These are phyloP conservation scores for Rhodotorula glutinis DNA, from an alignment of 1,284 basidiomycete genomes.

Conservation along the genomic window DNA sequence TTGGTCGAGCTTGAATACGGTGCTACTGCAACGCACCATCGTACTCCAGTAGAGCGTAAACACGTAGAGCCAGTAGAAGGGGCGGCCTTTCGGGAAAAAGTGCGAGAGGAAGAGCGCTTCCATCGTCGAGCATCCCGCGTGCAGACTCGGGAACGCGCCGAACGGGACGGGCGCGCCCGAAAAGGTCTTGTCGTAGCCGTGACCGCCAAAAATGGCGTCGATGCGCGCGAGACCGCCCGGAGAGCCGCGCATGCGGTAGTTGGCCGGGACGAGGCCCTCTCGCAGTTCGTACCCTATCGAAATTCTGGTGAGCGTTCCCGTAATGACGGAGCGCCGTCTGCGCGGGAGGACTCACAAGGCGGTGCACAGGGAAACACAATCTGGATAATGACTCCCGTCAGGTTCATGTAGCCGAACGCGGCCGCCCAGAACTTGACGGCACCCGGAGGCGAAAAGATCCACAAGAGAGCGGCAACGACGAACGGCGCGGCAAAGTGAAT, in stretches of 20 bases:
- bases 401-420: constrained; percentile 91
- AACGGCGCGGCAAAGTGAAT: constrained; percentile 83
- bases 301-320: background rate
- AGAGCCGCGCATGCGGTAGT: constrained; percentile 87
- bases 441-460: constrained; percentile 69
- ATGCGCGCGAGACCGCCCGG: constrained; percentile 90
- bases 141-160: constrained; percentile 92
- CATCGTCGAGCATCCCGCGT: constrained; percentile 85
- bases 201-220: constrained; percentile 76
- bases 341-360: constrained; percentile 57
- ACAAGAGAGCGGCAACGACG: constrained; percentile 70
- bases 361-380: constrained; percentile 88
- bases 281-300: constrained; percentile 89
- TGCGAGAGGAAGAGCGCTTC: constrained; percentile 91
- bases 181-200: constrained; percentile 80
- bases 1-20: too few relatives aligned
- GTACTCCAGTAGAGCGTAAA: constrained; percentile 95
- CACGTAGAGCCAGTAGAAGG: constrained; percentile 68
- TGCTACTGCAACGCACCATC: constrained; percentile 65
- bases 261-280: constrained; percentile 89
- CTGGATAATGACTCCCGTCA: constrained; percentile 83
- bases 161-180: constrained; percentile 89
- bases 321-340: too few relatives aligned
- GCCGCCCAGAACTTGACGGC: constrained; percentile 80
- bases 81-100: constrained; percentile 70